Evolutionary conservation across 2,329 filamentous ascomycete genomes (phyloP).

Genomic region (Exophiala bonariae): DNA sequence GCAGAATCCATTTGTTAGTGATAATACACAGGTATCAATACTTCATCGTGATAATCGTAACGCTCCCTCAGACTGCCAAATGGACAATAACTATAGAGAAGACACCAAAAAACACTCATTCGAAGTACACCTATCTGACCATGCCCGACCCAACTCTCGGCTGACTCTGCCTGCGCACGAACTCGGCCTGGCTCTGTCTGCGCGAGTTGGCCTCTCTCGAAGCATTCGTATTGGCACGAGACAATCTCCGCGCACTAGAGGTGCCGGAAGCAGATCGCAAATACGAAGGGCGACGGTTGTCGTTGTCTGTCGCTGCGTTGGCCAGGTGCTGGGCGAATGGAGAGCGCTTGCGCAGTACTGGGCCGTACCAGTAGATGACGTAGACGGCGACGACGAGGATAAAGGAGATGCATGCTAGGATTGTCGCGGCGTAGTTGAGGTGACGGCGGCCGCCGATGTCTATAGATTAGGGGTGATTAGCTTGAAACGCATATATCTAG

Average conservation of each 20-base stretch:
- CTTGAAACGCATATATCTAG: not conserved
- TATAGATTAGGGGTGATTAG: conserved; percentile 22
- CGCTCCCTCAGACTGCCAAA: too few relatives aligned
- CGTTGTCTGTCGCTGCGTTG: conserved; percentile 37
- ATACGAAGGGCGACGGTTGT: conserved; percentile 35
- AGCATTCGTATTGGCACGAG: conserved; percentile 12
- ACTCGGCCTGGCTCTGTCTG: conserved; percentile 19
- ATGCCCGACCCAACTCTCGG: conserved; percentile 11
- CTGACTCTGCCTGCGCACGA: conserved; percentile 15
- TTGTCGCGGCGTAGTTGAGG: conserved; percentile 62
- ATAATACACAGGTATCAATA: too few relatives aligned
- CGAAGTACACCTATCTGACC: not conserved
- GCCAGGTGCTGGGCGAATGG: conserved; percentile 66
- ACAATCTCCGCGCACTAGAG: conserved; percentile 16
- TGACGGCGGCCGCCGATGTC: conserved; percentile 57
- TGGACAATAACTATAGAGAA: too few relatives aligned
- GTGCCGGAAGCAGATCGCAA: conserved; percentile 30
- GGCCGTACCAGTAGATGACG: conserved; percentile 66
- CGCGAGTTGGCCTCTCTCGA: conserved; percentile 16
- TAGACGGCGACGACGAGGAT: conserved; percentile 65
- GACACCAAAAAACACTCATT: too few relatives aligned
- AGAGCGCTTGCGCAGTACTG: conserved; percentile 59
- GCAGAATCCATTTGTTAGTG: too few relatives aligned
- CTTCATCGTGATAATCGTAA: too few relatives aligned
- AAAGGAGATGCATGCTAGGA: conserved; percentile 63